phyloP scores from a whole-genome alignment of 23 red algal genomes.

The Pyropia yezoensis region DNA sequence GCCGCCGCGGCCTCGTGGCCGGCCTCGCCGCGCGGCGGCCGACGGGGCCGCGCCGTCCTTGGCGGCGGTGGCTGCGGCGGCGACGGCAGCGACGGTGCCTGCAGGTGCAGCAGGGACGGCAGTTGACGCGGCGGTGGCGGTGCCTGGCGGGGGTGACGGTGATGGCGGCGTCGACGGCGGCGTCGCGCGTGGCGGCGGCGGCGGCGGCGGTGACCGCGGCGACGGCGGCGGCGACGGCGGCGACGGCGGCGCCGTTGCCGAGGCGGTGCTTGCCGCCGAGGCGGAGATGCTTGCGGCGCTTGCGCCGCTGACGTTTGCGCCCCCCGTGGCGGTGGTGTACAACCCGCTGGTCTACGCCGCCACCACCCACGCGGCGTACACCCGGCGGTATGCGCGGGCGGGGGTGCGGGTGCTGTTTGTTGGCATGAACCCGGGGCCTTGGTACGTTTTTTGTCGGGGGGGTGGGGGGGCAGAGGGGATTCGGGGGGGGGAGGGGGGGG shows the following conservation, averaged over 20 bases:
- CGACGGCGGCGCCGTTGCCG: not conserved
- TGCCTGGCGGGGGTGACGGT: no score
- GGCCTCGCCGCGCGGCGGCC: no score
- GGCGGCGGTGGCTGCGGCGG: no score
- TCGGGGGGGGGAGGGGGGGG: no score
- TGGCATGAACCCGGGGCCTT: constrained; percentile 74
- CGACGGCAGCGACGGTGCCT: no score
- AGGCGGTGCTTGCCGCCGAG: constrained; percentile 35
- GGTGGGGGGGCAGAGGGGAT: no score
- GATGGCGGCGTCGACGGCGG: not conserved
- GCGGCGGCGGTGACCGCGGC: not conserved
- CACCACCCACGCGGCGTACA: constrained; percentile 52
- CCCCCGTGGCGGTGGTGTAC: constrained; percentile 32
- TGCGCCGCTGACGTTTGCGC: constrained; percentile 9
- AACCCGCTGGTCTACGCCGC: constrained; percentile 59
- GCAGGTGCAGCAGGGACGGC: no score
- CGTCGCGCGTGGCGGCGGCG: not conserved
- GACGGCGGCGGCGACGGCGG: not conserved
- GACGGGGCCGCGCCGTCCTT: no score
- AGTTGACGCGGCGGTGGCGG: no score
- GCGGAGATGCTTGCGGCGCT: constrained; percentile 26
- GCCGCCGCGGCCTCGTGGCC: no score
- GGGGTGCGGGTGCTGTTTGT: constrained; percentile 39
- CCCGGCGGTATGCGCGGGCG: not conserved
- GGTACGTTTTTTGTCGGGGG: not conserved